These are phyloP conservation scores for Teratosphaeria epicoccoides DNA, from an alignment of 2,329 filamentous ascomycete genomes.

Conservation along the genomic window DNA sequence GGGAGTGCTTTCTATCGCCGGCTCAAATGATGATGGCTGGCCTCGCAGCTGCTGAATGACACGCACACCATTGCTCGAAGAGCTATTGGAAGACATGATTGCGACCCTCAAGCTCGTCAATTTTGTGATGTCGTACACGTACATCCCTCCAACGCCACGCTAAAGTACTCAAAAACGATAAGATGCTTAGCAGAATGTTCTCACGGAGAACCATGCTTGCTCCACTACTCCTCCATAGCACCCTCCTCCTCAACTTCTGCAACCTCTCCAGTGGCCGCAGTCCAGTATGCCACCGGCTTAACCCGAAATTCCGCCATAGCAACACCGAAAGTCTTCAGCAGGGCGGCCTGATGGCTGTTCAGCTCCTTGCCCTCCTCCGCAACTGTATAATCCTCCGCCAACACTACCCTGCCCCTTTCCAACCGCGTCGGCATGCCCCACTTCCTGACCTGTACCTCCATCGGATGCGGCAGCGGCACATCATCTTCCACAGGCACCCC, in stretches of 20 bases:
- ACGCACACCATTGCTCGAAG: not conserved
- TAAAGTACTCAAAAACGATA: not conserved
- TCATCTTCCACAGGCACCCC: conserved; percentile 73
- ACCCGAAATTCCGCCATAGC: conserved; percentile 86
- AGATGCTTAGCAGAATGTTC: not conserved
- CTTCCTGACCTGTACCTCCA: conserved; percentile 83
- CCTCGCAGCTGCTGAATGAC: not conserved
- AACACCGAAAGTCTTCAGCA: conserved; percentile 88
- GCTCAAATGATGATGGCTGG: conserved; percentile 1
- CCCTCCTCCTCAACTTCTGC: conserved; percentile 20
- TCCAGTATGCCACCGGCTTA: conserved; percentile 53
- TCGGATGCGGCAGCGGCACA: conserved; percentile 71
- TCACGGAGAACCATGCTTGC: not conserved
- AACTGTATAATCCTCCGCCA: conserved; percentile 63
- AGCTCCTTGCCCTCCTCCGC: conserved; percentile 77
- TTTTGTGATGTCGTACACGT: not conserved
- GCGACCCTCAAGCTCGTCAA: not conserved
- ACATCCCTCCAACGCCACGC: conserved; percentile 6
- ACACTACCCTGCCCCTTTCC: conserved; percentile 74
- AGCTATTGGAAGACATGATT: not conserved
- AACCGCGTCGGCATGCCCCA: conserved; percentile 83
- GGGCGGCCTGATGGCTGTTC: conserved; percentile 82
- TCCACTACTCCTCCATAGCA: conserved; percentile 22
- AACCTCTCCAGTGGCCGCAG: conserved; percentile 24
- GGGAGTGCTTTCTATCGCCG: conserved; percentile 13